Base-by-base conservation (phyloP, 805 yeast genomes). In the Suhomyces vadensis region DNA sequence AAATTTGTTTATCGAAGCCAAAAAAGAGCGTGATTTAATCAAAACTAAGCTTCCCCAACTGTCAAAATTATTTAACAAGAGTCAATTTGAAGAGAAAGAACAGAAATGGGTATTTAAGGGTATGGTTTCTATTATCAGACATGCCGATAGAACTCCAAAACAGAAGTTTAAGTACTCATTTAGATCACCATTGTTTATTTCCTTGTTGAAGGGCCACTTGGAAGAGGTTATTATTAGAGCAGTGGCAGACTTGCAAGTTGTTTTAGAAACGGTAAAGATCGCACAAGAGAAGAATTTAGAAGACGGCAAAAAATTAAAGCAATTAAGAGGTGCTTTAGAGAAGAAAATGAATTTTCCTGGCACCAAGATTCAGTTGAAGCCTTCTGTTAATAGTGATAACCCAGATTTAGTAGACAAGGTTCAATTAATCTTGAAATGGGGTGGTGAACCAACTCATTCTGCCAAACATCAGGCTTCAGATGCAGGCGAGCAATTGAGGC, bases 391-490 rank as follows among this genome's bases (percentile, higher is more conserved):
- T 55, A 68, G 73, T 10, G 82, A 79, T 31, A 75, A 73, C 46
- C 67, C 72, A 3, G 83, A 78, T 27, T 82, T 83, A 25, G 94
- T 94, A 16, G 97, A 92, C 52, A 94, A 94, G 61, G 97, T 92
- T 19, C 99, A 94, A 65, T 83, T 94, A 50, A 95, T 94, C 49
- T 73, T 94, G 56, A 94, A 94, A 63, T 94, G 99, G 99, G 99
- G 99, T 56, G 99, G 99, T 51, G 99, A 94, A 65, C 97, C 99
- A 5, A 94, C 99, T 1, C 99, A 94, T 64, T 90, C 97, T 8
- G 97, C 98, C 2, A 79, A 84, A 50, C 87, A 89, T 62, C 99
- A 94, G 68, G 95, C 97, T 1, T 78, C 84, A 22, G 99, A 94
- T 64, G 79, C 94, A 14, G 99, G 99, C 42, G 98, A 92, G 60